Base-by-base conservation (phyloP, 2,329 filamentous ascomycete species). In the Xylariales sp. region DNA sequence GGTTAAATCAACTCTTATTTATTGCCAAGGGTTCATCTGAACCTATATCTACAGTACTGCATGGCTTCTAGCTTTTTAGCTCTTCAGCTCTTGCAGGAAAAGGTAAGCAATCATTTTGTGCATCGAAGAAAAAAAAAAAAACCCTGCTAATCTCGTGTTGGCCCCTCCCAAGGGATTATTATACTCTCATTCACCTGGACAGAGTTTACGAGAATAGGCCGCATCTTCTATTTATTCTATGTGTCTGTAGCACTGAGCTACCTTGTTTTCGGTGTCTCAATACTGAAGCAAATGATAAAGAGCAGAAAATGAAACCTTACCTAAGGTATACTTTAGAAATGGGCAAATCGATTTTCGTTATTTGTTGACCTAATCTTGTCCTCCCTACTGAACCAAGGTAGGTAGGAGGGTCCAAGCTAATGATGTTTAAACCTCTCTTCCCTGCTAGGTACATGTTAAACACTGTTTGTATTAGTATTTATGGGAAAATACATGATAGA, bases 401-500 rank as follows among this genome's bases (percentile, higher is more conserved):
- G 34, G 56, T 45, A 53, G 9, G 9, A 10, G 36, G 12, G 8
- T 39, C 36, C 9, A 23, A 23, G 34, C 34, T 36, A 36, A 36
- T 5, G 3, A 5, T 36, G 34, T 36, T 9, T 36, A 36, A 9
- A 36, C 34, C 9, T 6, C 34, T 36, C 18, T 12, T 50, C 49
- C 4, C 16, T 5, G 18, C n/a, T 48, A 4, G n/a, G 8, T 39
- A 8, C 12, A 9, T 9, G 34, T 39, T 39, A 39, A 10, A 39
- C 41, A 39, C n/a, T 14, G n/a, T n/a, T 41, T 48, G 54, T 48
- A 23, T n/a, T 41, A 39, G 54, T 48, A 23, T 45, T 59, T 58
- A 30, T 53, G 48, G 14, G 64, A 54, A 36, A 52, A 36, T 30
- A 64, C 54, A 53, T 32, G 23, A 49, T 62, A n/a, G 41, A 67